Conservation (phyloP, 305 asterid species). For the Fraxinus greggii region DNA sequence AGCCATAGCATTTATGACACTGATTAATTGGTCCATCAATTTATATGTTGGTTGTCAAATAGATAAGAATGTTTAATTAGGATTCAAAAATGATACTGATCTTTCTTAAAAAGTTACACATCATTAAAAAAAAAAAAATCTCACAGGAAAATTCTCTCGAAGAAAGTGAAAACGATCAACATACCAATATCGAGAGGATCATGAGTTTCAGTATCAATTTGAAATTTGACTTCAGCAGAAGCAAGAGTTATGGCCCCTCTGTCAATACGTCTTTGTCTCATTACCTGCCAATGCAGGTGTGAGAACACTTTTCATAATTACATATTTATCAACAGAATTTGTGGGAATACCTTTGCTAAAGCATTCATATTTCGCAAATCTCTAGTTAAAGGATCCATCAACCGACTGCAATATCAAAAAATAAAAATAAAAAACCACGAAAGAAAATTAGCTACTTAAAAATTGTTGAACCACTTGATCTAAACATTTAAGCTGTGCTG, state of each 20-base stretch:
- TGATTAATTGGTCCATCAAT: conserved; percentile 13
- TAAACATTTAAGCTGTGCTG: not conserved
- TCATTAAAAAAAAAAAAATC: not conserved
- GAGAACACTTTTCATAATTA: not conserved
- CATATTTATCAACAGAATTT: not conserved
- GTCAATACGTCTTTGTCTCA: conserved; percentile 96
- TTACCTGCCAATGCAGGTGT: conserved; percentile 55
- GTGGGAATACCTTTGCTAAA: conserved; percentile 73
- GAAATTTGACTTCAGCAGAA: conserved; percentile 98
- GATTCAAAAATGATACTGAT: not conserved
- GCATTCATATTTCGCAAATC: conserved; percentile 90
- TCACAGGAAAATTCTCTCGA: not conserved
- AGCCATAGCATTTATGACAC: too few species aligned
- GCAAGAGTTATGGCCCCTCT: conserved; percentile 99
- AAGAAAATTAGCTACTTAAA: conserved; percentile 2
- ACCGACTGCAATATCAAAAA: conserved; percentile 60
- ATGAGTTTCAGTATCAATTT: conserved; percentile 97
- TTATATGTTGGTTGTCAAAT: not conserved
- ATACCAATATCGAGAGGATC: conserved; percentile 98
- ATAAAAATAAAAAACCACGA: not conserved
- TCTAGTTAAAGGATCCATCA: conserved; percentile 84
- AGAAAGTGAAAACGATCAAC: conserved; percentile 18
- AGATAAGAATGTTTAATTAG: not conserved
- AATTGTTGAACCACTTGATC: not conserved
- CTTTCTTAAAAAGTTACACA: conserved; percentile 5